Conservation (phyloP, 371 early-diverging fungal genomes). For the Mortierella sp. region DNA sequence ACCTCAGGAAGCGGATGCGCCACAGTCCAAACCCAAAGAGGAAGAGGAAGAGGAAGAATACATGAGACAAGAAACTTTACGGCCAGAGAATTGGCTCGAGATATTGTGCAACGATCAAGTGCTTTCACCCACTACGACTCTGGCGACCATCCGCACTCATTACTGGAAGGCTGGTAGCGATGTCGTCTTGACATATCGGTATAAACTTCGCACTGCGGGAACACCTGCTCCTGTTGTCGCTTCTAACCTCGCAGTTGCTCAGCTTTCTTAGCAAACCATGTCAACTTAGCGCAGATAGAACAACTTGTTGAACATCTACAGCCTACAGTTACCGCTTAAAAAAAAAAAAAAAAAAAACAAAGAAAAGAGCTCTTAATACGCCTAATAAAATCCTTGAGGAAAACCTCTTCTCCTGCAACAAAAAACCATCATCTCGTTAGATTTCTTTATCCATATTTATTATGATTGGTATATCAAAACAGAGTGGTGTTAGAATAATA, state of each 20-base stretch:
- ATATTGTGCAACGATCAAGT: conserved; percentile 82
- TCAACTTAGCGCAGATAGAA: not conserved
- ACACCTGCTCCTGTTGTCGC: no score
- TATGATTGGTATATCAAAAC: not conserved
- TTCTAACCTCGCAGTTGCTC: not conserved
- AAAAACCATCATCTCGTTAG: no score
- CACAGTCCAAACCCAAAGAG: conserved; percentile 6
- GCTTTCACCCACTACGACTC: conserved; percentile 79
- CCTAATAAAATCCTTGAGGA: not conserved
- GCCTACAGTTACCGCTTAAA: not conserved
- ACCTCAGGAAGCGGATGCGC: not conserved
- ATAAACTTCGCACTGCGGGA: conserved; percentile 32
- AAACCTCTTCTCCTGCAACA: not conserved
- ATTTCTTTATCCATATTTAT: not conserved
- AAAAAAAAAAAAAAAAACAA: not conserved
- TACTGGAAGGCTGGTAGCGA: conserved; percentile 90
- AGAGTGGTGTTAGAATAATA: no score
- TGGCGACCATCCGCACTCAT: conserved; percentile 86
- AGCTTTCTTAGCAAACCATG: not conserved
- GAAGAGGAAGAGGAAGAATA: conserved; percentile 33
- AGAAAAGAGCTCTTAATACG: not conserved
- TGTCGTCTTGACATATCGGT: conserved; percentile 75
- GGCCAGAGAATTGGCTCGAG: conserved; percentile 78
- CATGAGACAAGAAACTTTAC: conserved; percentile 38
- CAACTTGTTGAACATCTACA: not conserved